These are phyloP conservation scores for Suillus decipiens DNA, from an alignment of 768 basidiomycete genomes.

Conservation along the genomic window DNA sequence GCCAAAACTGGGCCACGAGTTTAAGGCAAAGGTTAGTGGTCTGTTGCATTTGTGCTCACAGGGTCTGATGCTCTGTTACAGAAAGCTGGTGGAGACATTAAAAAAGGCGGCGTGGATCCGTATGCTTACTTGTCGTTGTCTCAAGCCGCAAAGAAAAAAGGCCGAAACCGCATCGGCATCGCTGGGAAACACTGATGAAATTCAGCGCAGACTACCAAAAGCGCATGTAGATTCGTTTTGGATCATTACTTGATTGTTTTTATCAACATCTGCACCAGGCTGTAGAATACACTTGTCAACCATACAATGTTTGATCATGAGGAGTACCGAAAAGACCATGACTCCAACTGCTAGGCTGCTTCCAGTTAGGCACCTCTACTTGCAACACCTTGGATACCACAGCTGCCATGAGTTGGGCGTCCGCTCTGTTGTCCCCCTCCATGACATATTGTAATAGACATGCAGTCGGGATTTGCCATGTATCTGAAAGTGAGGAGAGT, in stretches of 20 bases:
- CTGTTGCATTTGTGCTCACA: conserved; percentile 2
- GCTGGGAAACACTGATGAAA: conserved; percentile 56
- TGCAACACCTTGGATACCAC: conserved; percentile 52
- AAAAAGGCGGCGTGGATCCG: conserved; percentile 84
- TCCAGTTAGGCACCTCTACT: conserved; percentile 49
- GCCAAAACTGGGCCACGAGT: conserved; percentile 77
- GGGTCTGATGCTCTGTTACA: conserved; percentile 34
- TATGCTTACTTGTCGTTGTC: conserved; percentile 89
- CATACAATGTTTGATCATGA: conserved; percentile 73
- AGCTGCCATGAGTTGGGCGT: conserved; percentile 64
- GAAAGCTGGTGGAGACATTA: conserved; percentile 95
- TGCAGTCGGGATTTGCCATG: conserved; percentile 55
- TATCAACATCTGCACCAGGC: not conserved
- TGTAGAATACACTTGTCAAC: conserved; percentile 37
- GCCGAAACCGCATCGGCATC: conserved; percentile 54
- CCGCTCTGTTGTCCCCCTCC: conserved; percentile 80
- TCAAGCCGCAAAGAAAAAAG: conserved; percentile 73
- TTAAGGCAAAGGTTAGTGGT: conserved; percentile 86
- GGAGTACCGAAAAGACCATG: conserved; percentile 66
- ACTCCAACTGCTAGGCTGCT: conserved; percentile 64
- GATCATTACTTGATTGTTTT: conserved; percentile 1
- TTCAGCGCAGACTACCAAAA: conserved; percentile 8
- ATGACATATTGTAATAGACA: conserved; percentile 73
- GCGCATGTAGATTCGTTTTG: conserved; percentile 8
- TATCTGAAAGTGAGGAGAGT: conserved; percentile 53